phyloP scores from a whole-genome alignment of 2,329 filamentous ascomycete genomes.

The Fusarium sp. region DNA sequence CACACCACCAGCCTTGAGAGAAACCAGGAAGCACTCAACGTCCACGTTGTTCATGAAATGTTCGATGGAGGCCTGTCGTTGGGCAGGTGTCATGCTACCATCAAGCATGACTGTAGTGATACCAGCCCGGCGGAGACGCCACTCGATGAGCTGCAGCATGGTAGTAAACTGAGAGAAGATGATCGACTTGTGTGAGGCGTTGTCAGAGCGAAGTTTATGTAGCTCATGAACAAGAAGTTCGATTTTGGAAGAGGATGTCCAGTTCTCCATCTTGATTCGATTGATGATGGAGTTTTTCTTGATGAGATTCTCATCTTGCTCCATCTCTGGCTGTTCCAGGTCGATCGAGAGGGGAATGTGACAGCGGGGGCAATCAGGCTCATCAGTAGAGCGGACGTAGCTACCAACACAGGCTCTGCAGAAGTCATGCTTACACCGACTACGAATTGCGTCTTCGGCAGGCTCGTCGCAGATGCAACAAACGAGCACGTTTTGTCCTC shows the following conservation, averaged over 20 bases:
- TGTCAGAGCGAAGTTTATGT: constrained; percentile 89
- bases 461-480: constrained; percentile 97
- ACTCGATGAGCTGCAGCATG: constrained; percentile 97
- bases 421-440: constrained; percentile 86
- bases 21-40: constrained; percentile 95
- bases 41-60: constrained; percentile 96
- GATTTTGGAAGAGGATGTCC: constrained; percentile 98
- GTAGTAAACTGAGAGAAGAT: constrained; percentile 98
- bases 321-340: constrained; percentile 92
- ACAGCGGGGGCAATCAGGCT: constrained; percentile 86
- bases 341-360: constrained; percentile 92
- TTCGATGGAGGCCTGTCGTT: constrained; percentile 92
- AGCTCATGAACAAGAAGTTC: constrained; percentile 95
- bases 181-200: constrained; percentile 94
- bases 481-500: constrained; percentile 88
- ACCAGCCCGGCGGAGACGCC: constrained; percentile 93
- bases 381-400: constrained; percentile 79
- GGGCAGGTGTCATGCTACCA: constrained; percentile 93
- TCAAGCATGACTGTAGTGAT: constrained; percentile 99
- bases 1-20: constrained; percentile 94
- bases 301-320: constrained; percentile 84
- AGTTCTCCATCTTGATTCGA: constrained; percentile 98
- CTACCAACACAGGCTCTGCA: constrained; percentile 54
- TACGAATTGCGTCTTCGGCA: constrained; percentile 92
- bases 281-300: constrained; percentile 99